Percentiles rank a stretch among this genome's conserved stretches.
Evolutionary conservation across 1,139 yeast genomes (phyloP).

Genomic region (Pichia sp.): DNA sequence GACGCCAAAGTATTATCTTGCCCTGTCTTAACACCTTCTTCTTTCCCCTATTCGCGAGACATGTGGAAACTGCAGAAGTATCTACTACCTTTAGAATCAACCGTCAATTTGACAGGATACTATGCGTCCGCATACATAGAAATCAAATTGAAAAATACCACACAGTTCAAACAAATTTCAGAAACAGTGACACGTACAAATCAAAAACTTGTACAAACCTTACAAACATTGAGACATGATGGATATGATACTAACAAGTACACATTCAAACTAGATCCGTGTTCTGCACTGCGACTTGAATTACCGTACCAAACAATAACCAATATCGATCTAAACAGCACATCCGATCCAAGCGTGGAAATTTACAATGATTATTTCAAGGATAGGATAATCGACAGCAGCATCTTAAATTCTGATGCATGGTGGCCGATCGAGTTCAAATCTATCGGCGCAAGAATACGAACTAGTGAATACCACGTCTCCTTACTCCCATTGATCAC

Average conservation of each 20-base stretch:
- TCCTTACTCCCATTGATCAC: conserved; percentile 28
- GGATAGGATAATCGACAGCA: conserved; percentile 22
- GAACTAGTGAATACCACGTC: conserved; percentile 22
- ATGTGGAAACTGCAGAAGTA: conserved; percentile 11
- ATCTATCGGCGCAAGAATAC: conserved; percentile 7
- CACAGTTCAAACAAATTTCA: not conserved
- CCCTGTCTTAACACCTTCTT: no score
- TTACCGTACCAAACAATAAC: conserved; percentile 25
- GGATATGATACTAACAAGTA: conserved; percentile 5
- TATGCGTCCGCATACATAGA: conserved; percentile 8
- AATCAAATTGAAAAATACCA: not conserved
- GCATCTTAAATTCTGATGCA: conserved; percentile 15
- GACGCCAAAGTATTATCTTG: no score
- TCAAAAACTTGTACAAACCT: not conserved
- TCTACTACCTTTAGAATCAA: conserved; percentile 11
- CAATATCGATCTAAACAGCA: conserved; percentile 7
- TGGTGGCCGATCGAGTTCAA: conserved; percentile 14
- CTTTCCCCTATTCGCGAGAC: no score
- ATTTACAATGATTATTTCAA: conserved; percentile 6
- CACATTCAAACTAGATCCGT: conserved; percentile 1
- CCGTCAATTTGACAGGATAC: not conserved
- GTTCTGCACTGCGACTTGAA: conserved; percentile 14
- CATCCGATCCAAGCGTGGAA: not conserved
- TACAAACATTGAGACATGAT: conserved; percentile 8
- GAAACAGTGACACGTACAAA: conserved; percentile 10